Percentiles rank a stretch among this genome's conserved stretches.
Evolutionary conservation across 116 monocot genomes (phyloP).

Genomic region (Posidonia oceanica): DNA sequence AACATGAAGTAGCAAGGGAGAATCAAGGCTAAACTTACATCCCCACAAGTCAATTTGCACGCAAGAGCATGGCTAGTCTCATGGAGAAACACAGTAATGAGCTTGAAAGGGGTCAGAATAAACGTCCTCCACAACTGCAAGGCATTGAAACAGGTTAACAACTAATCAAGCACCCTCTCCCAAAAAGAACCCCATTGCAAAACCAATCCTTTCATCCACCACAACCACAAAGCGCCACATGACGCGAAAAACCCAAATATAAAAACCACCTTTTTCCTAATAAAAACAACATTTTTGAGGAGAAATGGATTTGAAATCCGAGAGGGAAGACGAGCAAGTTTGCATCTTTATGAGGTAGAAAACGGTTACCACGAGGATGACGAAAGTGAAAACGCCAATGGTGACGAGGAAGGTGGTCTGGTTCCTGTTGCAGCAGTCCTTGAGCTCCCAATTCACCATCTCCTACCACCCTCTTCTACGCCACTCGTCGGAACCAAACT

Average conservation of each 20-base stretch:
- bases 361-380: slow-evolving; percentile 21
- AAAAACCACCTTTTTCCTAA: neutral
- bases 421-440: slow-evolving; percentile 30
- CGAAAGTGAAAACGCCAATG: slow-evolving; percentile 31
- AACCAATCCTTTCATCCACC: neutral
- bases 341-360: neutral
- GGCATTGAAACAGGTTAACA: neutral
- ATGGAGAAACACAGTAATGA: slow-evolving; percentile 94
- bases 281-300: neutral
- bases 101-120: slow-evolving; percentile 85
- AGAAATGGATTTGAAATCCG: too few relatives aligned
- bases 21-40: slow-evolving; percentile 12
- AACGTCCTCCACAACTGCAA: slow-evolving; percentile 91
- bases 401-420: slow-evolving; percentile 22
- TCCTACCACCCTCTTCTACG: too few relatives aligned
- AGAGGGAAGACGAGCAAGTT: neutral
- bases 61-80: slow-evolving; percentile 93
- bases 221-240: neutral
- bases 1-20: neutral
- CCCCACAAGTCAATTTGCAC: slow-evolving; percentile 87
- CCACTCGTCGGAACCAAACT: too few relatives aligned
- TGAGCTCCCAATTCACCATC: slow-evolving; percentile 30
- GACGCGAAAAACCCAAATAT: neutral
- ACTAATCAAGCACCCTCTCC: neutral
- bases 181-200: neutral